Evolutionary conservation across 352 stramenopile species (phyloP).

Genomic region (Globisporangium spiculum): DNA sequence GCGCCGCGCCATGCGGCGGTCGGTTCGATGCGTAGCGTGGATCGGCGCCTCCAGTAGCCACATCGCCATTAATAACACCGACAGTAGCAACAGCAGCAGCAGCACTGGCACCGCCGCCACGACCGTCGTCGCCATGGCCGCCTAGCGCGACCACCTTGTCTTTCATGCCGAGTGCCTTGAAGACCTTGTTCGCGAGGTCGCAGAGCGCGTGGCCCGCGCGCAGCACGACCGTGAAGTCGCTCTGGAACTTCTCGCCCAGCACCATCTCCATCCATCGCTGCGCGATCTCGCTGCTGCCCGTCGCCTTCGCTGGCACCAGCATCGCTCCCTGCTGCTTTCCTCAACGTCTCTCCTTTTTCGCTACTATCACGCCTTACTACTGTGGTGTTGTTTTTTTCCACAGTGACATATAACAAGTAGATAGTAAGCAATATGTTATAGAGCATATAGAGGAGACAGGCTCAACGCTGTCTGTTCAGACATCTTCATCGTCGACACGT

Average conservation of each 20-base stretch:
- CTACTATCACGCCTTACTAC: not conserved
- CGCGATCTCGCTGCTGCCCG: constrained; percentile 66
- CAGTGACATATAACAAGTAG: not conserved
- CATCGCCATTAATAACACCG: not conserved
- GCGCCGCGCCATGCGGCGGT: constrained; percentile 16
- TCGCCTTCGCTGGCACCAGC: constrained; percentile 37
- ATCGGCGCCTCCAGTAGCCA: not conserved
- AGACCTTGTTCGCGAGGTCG: constrained; percentile 68
- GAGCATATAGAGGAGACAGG: not conserved
- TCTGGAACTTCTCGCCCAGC: constrained; percentile 66
- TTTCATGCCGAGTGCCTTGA: constrained; percentile 76
- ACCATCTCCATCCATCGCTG: constrained; percentile 89
- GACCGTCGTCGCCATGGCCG: not conserved
- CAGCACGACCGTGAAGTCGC: constrained; percentile 50
- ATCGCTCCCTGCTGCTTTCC: constrained; percentile 4
- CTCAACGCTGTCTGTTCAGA: not conserved
- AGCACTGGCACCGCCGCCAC: not conserved
- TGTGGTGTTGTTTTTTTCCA: not conserved
- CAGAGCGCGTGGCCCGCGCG: constrained; percentile 65
- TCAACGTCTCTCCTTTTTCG: not conserved
- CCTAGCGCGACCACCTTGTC: constrained; percentile 30
- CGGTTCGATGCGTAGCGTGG: constrained; percentile 5
- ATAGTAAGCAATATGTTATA: not conserved
- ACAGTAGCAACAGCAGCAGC: not conserved
- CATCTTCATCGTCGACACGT: not conserved